phyloP scores from a whole-genome alignment of 306 rosid species.

The Begonia peltatifolia region DNA sequence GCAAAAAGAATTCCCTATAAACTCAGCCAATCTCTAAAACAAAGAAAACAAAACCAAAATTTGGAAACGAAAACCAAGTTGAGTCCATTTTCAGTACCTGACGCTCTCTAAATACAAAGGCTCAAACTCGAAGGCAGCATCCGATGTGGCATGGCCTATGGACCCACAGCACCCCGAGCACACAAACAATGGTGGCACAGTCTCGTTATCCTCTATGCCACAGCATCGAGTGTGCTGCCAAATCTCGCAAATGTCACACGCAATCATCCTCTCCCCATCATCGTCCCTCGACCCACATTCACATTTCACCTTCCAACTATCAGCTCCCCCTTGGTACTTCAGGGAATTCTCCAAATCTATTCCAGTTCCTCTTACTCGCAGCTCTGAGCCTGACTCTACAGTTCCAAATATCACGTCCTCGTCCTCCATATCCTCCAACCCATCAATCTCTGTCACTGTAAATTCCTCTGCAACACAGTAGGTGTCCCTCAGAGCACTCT shows the following conservation, averaged over 20 bases:
- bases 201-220: not conserved
- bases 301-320: slow-evolving; percentile 31
- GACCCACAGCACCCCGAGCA: slow-evolving; percentile 3
- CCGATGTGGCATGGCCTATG: not conserved
- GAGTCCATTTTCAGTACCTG: not conserved
- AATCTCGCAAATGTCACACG: slow-evolving; percentile 78
- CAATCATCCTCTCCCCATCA: slow-evolving; percentile 75
- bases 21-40: too few species aligned
- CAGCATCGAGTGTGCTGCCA: slow-evolving; percentile 67
- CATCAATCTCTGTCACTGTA: slow-evolving; percentile 40
- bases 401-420: slow-evolving; percentile 49
- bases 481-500: slow-evolving; percentile 62
- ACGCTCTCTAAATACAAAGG: not conserved
- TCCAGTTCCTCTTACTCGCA: slow-evolving; percentile 43
- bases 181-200: slow-evolving; percentile 1
- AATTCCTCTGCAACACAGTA: slow-evolving; percentile 48
- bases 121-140: not conserved
- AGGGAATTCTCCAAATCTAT: slow-evolving; percentile 32
- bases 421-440: slow-evolving; percentile 32
- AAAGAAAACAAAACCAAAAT: too few species aligned
- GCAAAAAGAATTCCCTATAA: too few species aligned
- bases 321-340: slow-evolving; percentile 37
- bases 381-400: slow-evolving; percentile 49
- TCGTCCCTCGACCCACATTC: slow-evolving; percentile 70
- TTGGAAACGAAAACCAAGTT: too few species aligned